Evolutionary conservation across 306 rosid species (phyloP).

Genomic region (Mimosa pudica): DNA sequence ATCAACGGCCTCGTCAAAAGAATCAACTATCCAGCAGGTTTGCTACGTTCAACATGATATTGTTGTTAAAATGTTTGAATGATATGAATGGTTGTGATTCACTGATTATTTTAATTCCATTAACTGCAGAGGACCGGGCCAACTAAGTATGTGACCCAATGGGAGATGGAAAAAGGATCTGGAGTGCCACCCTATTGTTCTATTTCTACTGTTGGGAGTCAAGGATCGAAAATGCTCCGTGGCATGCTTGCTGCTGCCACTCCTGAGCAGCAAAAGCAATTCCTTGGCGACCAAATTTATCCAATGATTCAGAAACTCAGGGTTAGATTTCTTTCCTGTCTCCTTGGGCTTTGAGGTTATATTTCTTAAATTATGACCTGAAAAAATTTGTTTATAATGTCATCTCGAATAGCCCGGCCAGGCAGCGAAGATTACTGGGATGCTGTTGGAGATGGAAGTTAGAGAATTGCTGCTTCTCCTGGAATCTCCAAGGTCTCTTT

Average conservation of each 20-base stretch:
- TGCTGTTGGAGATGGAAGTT: constrained; percentile 95
- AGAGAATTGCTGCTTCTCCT: constrained; percentile 72
- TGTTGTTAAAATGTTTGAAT: constrained; percentile 26
- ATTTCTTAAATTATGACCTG: constrained; percentile 11
- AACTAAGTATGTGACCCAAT: constrained; percentile 51
- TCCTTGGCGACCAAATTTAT: constrained; percentile 77
- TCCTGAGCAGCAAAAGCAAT: constrained; percentile 76
- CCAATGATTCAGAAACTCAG: constrained; percentile 61
- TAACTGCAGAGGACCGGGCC: constrained; percentile 55
- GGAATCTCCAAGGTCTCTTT: constrained; percentile 77
- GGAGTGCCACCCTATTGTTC: too few species aligned
- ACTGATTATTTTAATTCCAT: constrained; percentile 23
- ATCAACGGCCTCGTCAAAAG: constrained; percentile 45
- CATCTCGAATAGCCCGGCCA: constrained; percentile 63
- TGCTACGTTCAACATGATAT: constrained; percentile 20
- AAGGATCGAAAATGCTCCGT: constrained; percentile 64
- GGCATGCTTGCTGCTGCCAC: constrained; percentile 74
- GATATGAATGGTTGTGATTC: constrained; percentile 5
- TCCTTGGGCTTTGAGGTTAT: constrained; percentile 5
- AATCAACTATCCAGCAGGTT: constrained; percentile 69
- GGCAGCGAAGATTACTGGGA: constrained; percentile 84
- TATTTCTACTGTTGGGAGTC: constrained; percentile 50
- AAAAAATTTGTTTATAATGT: not conserved
- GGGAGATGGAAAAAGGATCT: constrained; percentile 56
- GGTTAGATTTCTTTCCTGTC: constrained; percentile 41